phyloP scores from a whole-genome alignment of 192 early-diverging fungal genomes.

The Entomortierella chlamydospora region DNA sequence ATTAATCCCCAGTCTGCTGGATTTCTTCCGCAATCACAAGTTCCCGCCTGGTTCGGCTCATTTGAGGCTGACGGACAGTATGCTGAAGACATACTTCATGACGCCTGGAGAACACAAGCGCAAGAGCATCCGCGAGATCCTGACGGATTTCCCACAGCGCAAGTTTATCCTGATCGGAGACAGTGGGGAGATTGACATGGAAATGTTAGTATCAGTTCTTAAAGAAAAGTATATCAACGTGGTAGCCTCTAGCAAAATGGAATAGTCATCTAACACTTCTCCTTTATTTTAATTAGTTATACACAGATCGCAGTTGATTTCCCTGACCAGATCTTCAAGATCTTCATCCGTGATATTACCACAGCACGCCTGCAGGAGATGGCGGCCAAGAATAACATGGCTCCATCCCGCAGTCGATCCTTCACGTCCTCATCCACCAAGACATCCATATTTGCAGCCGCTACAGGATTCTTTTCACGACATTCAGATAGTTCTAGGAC shows the following conservation, averaged over 20 bases:
- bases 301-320: constrained; percentile 69
- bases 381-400: neutral
- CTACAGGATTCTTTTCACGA: constrained; percentile 7
- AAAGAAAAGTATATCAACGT: neutral
- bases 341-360: constrained; percentile 86
- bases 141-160: constrained; percentile 79
- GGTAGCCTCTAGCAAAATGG: too few relatives aligned
- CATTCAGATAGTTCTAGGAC: neutral
- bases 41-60: constrained; percentile 89
- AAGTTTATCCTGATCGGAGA: constrained; percentile 93
- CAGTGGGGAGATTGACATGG: constrained; percentile 90
- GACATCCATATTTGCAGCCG: constrained; percentile 1
- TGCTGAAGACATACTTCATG: constrained; percentile 55
- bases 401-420: constrained; percentile 15
- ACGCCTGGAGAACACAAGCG: constrained; percentile 30
- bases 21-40: constrained; percentile 74
- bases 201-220: constrained; percentile 67
- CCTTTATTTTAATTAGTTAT: constrained; percentile 49
- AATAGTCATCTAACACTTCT: neutral
- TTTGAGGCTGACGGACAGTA: constrained; percentile 61
- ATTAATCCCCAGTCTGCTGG: constrained; percentile 78
- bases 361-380: constrained; percentile 38
- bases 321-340: constrained; percentile 79
- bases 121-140: constrained; percentile 21
- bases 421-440: constrained; percentile 14